A percentile compares a stretch with the other conserved stretches of the same genome.
Conservation (phyloP, 805 yeast species). For the Jamesozyma spencerorum region DNA sequence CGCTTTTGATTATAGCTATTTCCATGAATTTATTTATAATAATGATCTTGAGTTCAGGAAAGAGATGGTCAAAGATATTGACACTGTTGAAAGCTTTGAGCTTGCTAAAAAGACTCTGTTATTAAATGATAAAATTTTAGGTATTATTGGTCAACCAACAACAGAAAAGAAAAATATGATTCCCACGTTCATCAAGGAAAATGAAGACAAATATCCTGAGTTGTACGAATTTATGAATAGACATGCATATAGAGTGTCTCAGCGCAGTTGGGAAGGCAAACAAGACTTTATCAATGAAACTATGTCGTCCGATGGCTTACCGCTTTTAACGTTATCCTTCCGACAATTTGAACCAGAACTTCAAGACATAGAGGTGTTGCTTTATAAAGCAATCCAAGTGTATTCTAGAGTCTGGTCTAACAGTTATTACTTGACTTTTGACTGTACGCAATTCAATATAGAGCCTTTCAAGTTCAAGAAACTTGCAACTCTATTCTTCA, state of each 20-base stretch:
- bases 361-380: constrained; percentile 39
- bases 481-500: constrained; percentile 27
- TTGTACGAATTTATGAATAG: constrained; percentile 66
- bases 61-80: constrained; percentile 11
- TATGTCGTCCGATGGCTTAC: constrained; percentile 61
- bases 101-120: constrained; percentile 24
- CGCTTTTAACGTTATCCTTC: constrained; percentile 48
- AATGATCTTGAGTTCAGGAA: constrained; percentile 34
- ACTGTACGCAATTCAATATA: constrained; percentile 50
- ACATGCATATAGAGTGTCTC: constrained; percentile 45
- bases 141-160: constrained; percentile 48
- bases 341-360: constrained; percentile 28
- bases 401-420: constrained; percentile 64
- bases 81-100: constrained; percentile 13
- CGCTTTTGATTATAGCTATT: constrained; percentile 26
- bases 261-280: constrained; percentile 29
- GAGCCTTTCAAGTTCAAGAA: constrained; percentile 9
- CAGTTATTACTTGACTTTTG: constrained; percentile 50
- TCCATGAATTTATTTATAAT: constrained; percentile 42
- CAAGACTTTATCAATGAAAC: constrained; percentile 46
- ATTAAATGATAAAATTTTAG: constrained; percentile 37
- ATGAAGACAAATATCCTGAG: constrained; percentile 39
- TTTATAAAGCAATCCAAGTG: constrained; percentile 51
- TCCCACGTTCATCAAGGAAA: constrained; percentile 42
- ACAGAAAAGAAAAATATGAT: constrained; percentile 45